phyloP scores from a whole-genome alignment of 192 early-diverging fungal species.

The Linnemannia hyalina region DNA sequence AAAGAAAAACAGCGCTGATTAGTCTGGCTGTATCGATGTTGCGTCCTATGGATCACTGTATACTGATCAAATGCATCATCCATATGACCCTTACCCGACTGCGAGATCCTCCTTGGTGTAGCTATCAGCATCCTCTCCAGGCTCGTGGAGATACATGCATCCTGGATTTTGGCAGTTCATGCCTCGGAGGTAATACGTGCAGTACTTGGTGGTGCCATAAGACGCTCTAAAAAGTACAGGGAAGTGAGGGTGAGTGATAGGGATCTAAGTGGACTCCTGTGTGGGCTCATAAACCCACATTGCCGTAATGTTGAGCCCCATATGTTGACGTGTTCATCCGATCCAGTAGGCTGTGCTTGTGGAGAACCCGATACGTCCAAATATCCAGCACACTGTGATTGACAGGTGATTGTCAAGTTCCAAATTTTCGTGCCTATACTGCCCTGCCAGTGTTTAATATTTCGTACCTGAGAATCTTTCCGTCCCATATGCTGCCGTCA shows the following conservation, averaged over 20 bases:
- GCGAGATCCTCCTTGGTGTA: constrained; percentile 92
- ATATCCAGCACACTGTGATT: neutral
- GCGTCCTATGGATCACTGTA: neutral
- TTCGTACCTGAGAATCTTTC: constrained; percentile 81
- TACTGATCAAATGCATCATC: neutral
- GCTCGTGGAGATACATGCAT: constrained; percentile 97
- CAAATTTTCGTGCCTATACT: neutral
- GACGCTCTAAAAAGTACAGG: constrained; percentile 75
- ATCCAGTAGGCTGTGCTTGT: constrained; percentile 8
- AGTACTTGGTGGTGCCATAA: constrained; percentile 99
- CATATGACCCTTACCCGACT: constrained; percentile 63
- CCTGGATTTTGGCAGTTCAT: constrained; percentile 92
- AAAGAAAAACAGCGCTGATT: neutral
- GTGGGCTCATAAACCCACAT: neutral
- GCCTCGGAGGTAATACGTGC: constrained; percentile 93
- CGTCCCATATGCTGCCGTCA: constrained; percentile 91
- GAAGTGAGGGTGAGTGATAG: neutral
- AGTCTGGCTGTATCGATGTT: neutral
- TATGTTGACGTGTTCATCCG: neutral
- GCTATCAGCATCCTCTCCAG: constrained; percentile 92
- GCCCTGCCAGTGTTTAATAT: neutral
- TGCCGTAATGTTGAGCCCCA: neutral
- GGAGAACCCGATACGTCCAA: neutral
- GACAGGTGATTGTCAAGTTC: neutral
- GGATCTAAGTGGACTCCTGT: neutral